Conservation (phyloP, 2,329 filamentous ascomycete species). For the Lithohypha guttulata region DNA sequence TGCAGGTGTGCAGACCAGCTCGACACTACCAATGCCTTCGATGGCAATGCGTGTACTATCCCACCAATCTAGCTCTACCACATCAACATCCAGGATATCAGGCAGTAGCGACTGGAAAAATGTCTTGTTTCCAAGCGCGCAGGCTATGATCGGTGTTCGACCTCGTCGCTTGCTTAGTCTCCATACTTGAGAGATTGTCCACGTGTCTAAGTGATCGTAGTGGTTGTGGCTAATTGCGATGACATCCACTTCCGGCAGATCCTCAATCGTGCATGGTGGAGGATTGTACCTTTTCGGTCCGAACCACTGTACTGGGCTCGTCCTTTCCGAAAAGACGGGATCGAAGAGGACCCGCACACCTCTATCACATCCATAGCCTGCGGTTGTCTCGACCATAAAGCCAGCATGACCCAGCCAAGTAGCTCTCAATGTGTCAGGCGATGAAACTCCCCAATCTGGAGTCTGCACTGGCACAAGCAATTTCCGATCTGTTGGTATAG, state of each 20-base stretch:
- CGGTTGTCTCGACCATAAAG: constrained; percentile 37
- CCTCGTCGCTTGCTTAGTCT: neutral
- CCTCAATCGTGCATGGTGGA: constrained; percentile 39
- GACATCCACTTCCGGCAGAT: constrained; percentile 42
- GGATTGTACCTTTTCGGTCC: constrained; percentile 44
- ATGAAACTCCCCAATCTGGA: constrained; percentile 9
- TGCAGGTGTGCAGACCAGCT: constrained; percentile 36
- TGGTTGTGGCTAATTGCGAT: constrained; percentile 47
- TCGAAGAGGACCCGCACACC: constrained; percentile 41
- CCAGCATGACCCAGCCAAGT: constrained; percentile 45
- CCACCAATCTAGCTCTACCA: constrained; percentile 43
- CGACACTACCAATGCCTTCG: constrained; percentile 27
- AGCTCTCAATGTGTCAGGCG: constrained; percentile 27
- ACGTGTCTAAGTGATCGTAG: constrained; percentile 44
- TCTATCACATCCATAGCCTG: constrained; percentile 24
- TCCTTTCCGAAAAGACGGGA: constrained; percentile 42
- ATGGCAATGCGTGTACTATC: constrained; percentile 30
- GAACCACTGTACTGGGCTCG: constrained; percentile 35
- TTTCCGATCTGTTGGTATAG: constrained; percentile 31
- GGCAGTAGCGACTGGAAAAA: constrained; percentile 58
- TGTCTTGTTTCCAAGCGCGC: constrained; percentile 64
- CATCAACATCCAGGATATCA: constrained; percentile 30
- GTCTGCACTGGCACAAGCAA: constrained; percentile 33
- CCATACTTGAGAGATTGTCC: constrained; percentile 28
- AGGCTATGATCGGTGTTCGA: constrained; percentile 3